Percentiles rank a stretch among this genome's conserved stretches.
Conservation (phyloP, 257 asterid species). For the Nicotiana tabacum region DNA sequence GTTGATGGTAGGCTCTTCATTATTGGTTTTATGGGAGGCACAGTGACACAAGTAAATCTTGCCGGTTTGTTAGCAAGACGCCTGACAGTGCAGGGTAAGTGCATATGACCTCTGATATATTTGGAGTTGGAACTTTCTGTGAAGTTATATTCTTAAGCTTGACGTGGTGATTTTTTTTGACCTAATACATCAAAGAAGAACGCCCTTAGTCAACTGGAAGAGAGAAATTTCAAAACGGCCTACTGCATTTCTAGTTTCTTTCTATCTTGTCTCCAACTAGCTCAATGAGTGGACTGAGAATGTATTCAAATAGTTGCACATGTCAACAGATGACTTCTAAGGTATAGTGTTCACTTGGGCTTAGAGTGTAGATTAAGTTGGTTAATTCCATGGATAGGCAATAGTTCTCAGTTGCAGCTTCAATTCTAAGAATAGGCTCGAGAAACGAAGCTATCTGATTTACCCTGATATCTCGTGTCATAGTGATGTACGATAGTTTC, state of each 20-base stretch:
- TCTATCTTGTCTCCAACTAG: neutral
- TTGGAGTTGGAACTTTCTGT: neutral
- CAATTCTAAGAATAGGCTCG: neutral
- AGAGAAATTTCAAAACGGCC: neutral
- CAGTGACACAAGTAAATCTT: slow-evolving; percentile 64
- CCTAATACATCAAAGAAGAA: neutral
- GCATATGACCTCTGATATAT: neutral
- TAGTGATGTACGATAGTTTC: neutral
- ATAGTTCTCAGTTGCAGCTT: neutral
- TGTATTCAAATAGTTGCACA: neutral
- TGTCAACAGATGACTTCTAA: neutral
- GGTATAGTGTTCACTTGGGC: neutral
- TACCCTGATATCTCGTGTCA: neutral
- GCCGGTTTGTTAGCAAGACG: slow-evolving; percentile 53
- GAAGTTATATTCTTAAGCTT: neutral
- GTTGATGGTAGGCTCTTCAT: slow-evolving; percentile 88
- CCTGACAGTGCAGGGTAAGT: slow-evolving; percentile 80
- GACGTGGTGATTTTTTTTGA: neutral
- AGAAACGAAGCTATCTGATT: neutral
- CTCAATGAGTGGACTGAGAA: neutral
- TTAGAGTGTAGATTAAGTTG: neutral
- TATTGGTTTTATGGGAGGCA: slow-evolving; percentile 90
- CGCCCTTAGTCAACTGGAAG: neutral
- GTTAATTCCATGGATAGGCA: neutral
- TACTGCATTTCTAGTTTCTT: neutral